phyloP scores from a whole-genome alignment of 2,329 filamentous ascomycete species.

The Fusarium odoratissimum region DNA sequence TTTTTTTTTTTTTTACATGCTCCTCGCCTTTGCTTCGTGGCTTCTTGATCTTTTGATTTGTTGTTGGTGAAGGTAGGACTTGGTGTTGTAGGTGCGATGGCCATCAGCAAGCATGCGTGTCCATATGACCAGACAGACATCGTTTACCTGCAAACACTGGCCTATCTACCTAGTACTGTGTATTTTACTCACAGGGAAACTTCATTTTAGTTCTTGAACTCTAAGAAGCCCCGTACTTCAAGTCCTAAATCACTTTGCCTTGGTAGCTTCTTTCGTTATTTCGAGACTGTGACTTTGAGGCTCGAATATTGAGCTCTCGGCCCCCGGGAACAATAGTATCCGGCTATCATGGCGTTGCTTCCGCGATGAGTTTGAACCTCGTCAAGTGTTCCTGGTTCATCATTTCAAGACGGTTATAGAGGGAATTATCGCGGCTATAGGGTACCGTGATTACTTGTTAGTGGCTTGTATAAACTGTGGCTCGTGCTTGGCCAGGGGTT shows the following conservation, averaged over 20 bases:
- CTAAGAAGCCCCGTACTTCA: not conserved
- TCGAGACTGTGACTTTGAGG: not conserved
- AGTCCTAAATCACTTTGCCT: too few species aligned
- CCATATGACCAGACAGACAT: not conserved
- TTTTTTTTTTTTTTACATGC: not conserved
- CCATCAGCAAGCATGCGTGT: not conserved
- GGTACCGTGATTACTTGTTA: not conserved
- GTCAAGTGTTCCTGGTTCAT: not conserved
- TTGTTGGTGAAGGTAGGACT: not conserved
- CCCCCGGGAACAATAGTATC: not conserved
- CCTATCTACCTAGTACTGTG: not conserved
- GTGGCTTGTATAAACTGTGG: conserved; percentile 15
- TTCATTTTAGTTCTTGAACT: not conserved
- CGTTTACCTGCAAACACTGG: not conserved
- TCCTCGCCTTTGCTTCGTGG: not conserved
- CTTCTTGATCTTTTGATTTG: not conserved
- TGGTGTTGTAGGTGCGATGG: not conserved
- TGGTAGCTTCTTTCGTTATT: not conserved
- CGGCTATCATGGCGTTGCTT: not conserved
- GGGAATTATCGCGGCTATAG: conserved; percentile 1
- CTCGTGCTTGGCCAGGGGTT: not conserved
- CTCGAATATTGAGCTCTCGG: not conserved
- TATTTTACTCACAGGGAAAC: not conserved
- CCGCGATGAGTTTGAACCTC: not conserved
- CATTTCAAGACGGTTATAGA: not conserved